These are phyloP conservation scores for Fusarium coffeatum DNA, from an alignment of 2,329 filamentous ascomycete genomes.

Conservation along the genomic window DNA sequence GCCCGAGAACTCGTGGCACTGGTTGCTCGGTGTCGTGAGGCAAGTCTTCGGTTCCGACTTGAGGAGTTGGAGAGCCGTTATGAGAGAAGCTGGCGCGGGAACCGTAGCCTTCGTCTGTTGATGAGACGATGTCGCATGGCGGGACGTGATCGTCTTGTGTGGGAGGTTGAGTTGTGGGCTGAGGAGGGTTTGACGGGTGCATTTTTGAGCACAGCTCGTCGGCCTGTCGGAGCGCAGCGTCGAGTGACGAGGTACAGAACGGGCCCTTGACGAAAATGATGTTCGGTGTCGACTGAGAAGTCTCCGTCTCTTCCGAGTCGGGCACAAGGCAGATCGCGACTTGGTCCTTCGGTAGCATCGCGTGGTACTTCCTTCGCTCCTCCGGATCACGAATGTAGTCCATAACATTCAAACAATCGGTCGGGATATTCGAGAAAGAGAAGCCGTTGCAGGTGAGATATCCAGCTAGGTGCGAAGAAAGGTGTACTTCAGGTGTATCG, in stretches of 20 bases:
- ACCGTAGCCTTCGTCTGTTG: conserved; percentile 9
- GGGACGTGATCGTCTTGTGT: too few species aligned
- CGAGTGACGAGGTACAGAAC: conserved; percentile 19
- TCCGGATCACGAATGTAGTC: conserved; percentile 19
- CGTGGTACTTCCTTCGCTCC: not conserved
- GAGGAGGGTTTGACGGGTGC: not conserved
- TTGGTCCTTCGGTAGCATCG: conserved; percentile 7
- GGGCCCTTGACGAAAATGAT: conserved; percentile 30
- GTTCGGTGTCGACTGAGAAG: not conserved
- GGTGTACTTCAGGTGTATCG: not conserved
- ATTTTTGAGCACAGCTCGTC: not conserved
- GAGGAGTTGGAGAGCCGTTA: not conserved
- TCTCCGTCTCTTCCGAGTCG: not conserved
- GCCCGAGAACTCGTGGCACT: not conserved
- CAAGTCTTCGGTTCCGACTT: not conserved
- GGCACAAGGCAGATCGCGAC: conserved; percentile 36
- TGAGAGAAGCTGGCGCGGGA: not conserved
- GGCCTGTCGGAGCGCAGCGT: conserved; percentile 24
- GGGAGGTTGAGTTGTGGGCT: not conserved
- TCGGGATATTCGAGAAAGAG: not conserved
- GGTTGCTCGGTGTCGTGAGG: rapidly evolving
- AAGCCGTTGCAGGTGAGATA: conserved; percentile 18
- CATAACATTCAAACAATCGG: conserved; percentile 26
- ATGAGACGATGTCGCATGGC: too few species aligned
- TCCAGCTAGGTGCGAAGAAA: conserved; percentile 13